phyloP scores from a whole-genome alignment of 805 yeast genomes.

The Candida yuanshanica region DNA sequence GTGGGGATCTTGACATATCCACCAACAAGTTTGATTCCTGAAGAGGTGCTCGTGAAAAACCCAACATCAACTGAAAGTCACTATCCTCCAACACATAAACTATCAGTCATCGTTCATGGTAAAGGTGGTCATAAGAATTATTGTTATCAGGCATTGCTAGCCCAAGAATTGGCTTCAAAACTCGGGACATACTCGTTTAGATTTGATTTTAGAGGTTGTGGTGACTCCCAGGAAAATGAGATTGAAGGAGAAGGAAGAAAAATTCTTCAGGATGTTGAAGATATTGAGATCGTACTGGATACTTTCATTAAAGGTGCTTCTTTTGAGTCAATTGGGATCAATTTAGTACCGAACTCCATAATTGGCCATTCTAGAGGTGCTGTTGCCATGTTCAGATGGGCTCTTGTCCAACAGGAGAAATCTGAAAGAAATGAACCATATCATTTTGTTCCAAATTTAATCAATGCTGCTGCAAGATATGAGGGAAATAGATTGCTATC shows the following conservation, averaged over 20 bases:
- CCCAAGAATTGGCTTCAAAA: slow-evolving; percentile 50
- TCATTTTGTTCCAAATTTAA: slow-evolving; percentile 52
- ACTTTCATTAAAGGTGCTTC: slow-evolving; percentile 22
- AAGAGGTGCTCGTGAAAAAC: slow-evolving; percentile 11
- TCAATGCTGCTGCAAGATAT: slow-evolving; percentile 73
- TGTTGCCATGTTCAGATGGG: slow-evolving; percentile 72
- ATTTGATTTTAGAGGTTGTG: slow-evolving; percentile 84
- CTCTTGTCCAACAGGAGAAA: slow-evolving; percentile 37
- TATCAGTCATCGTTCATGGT: slow-evolving; percentile 73
- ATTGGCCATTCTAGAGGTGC: slow-evolving; percentile 81
- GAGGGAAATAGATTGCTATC: slow-evolving; percentile 23
- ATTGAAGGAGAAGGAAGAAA: slow-evolving; percentile 42
- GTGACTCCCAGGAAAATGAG: slow-evolving; percentile 52
- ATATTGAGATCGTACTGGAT: slow-evolving; percentile 45
- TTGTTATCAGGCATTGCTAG: slow-evolving; percentile 62
- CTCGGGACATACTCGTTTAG: slow-evolving; percentile 63
- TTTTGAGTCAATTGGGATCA: slow-evolving; percentile 28
- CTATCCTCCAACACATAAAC: slow-evolving; percentile 37
- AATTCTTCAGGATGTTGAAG: slow-evolving; percentile 61
- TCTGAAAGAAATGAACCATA: slow-evolving; percentile 29
- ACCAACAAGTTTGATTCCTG: slow-evolving; percentile 19
- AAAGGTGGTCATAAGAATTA: slow-evolving; percentile 80
- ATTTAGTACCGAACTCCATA: slow-evolving; percentile 47
- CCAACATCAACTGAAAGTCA: slow-evolving; percentile 10
- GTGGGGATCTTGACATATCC: slow-evolving; percentile 35